phyloP scores from a whole-genome alignment of 2,329 filamentous ascomycete genomes.

The Aspergillus aculeatus region DNA sequence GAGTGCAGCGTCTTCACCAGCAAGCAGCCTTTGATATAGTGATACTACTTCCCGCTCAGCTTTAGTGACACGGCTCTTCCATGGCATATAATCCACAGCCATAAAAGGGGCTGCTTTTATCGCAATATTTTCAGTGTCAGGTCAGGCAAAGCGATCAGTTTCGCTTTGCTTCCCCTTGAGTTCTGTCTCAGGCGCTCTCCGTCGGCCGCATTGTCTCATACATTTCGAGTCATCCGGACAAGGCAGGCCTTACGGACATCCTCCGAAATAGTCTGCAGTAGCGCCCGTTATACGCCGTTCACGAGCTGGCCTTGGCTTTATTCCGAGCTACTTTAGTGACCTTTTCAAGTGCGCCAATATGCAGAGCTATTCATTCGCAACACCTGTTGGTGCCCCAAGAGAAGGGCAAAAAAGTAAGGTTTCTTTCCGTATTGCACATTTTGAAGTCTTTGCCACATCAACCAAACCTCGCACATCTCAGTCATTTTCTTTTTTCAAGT shows the following conservation, averaged over 20 bases:
- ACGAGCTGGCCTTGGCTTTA: background rate
- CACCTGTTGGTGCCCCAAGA: slow-evolving; percentile 61
- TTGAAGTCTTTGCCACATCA: background rate
- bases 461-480: background rate
- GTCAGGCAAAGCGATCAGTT: background rate
- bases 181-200: background rate
- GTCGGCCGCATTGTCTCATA: background rate
- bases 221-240: slow-evolving; percentile 7
- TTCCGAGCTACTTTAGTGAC: background rate
- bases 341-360: slow-evolving; percentile 40
- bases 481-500: background rate
- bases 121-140: background rate
- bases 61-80: background rate
- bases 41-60: background rate
- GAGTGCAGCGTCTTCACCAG: background rate
- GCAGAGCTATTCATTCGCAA: slow-evolving; percentile 74
- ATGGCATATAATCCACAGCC: background rate
- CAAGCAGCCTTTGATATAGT: background rate
- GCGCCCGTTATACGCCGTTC: background rate
- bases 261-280: background rate
- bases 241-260: slow-evolving; percentile 21
- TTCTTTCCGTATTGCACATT: background rate
- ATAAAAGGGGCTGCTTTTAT: background rate
- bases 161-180: background rate
- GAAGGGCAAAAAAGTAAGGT: slow-evolving; percentile 81